phyloP scores from a whole-genome alignment of 2,329 filamentous ascomycete genomes.

The Fusarium denticulatum region DNA sequence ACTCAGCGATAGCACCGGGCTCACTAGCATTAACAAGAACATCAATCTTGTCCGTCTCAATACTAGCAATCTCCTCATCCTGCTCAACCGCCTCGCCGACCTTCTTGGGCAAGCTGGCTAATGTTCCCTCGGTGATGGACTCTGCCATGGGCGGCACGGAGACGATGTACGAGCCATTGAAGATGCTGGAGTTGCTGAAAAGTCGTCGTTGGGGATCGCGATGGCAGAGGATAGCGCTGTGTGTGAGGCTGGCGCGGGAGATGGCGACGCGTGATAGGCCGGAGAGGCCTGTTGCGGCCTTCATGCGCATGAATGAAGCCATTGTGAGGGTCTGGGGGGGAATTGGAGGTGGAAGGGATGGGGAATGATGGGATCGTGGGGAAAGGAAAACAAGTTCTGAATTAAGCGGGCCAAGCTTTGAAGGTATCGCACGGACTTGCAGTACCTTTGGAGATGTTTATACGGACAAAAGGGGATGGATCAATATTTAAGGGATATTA shows the following conservation, averaged over 20 bases:
- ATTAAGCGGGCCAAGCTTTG: constrained; percentile 37
- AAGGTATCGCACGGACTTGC: constrained; percentile 36
- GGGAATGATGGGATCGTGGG: background rate
- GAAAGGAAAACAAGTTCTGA: constrained; percentile 24
- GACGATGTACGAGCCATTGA: constrained; percentile 41
- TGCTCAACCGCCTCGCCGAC: constrained; percentile 45
- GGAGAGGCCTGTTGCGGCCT: constrained; percentile 34
- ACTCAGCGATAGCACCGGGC: constrained; percentile 41
- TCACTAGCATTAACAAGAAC: constrained; percentile 45
- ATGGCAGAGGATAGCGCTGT: constrained; percentile 37
- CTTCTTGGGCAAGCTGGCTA: constrained; percentile 42
- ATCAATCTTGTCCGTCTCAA: constrained; percentile 50
- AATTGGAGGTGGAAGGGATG: background rate
- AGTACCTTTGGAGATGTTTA: constrained; percentile 7
- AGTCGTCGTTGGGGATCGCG: constrained; percentile 39
- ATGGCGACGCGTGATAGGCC: constrained; percentile 28
- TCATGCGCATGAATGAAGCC: constrained; percentile 39
- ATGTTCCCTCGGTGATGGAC: constrained; percentile 47
- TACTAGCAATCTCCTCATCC: constrained; percentile 47
- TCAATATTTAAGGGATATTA: background rate
- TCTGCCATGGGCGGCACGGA: constrained; percentile 47
- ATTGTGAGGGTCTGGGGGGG: constrained; percentile 18
- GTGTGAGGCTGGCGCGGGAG: constrained; percentile 25
- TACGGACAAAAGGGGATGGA: background rate
- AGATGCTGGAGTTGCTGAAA: constrained; percentile 30